phyloP scores from a whole-genome alignment of 257 asterid species.

The Buddleja alternifolia region DNA sequence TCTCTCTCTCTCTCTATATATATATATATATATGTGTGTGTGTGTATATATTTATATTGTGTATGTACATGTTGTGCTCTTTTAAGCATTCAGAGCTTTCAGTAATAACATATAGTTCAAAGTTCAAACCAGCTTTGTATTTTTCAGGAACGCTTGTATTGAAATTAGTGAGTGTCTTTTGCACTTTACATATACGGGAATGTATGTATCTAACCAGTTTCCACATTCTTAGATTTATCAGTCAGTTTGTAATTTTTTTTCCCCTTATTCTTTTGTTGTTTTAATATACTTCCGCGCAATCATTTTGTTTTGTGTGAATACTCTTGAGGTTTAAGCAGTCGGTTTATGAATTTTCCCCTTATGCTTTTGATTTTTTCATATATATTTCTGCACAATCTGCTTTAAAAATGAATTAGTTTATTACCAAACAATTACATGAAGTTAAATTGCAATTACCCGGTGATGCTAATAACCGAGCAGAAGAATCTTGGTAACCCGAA shows the following conservation, averaged over 20 bases:
- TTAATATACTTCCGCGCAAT: no score
- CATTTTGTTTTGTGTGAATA: no score
- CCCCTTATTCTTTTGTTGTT: no score
- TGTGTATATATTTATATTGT: neutral
- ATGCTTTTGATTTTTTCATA: neutral
- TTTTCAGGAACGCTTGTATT: neutral
- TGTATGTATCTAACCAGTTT: neutral
- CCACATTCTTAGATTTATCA: neutral
- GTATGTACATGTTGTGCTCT: neutral
- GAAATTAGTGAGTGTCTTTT: conserved; percentile 19
- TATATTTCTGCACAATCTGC: neutral
- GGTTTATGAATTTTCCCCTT: no score
- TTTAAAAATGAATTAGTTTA: no score
- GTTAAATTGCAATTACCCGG: neutral
- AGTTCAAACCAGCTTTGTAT: neutral
- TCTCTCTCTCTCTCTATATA: conserved; percentile 15
- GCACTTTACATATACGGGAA: neutral
- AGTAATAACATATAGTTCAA: neutral
- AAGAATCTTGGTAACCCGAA: conserved; percentile 6
- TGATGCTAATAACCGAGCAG: neutral
- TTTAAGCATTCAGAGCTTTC: neutral
- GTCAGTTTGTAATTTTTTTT: neutral
- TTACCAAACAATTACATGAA: neutral
- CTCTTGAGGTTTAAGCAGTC: no score
- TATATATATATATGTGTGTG: no score